Evolutionary conservation across 2,329 filamentous ascomycete genomes (phyloP).

Genomic region (Paraphaeosphaeria sporulosa): DNA sequence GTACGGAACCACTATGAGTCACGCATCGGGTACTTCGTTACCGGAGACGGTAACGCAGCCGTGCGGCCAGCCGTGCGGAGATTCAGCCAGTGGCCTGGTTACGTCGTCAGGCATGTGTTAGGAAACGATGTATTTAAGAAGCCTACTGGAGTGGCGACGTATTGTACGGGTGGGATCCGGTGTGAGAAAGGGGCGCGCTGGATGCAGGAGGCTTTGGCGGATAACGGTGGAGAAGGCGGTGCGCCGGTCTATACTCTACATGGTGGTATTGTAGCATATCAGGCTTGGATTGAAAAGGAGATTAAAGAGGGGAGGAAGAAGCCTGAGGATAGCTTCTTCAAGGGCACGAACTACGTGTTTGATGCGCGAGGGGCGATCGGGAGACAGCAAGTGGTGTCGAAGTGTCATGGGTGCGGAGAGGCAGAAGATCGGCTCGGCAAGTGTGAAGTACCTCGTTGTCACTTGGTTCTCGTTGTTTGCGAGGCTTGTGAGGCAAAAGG

Average conservation of each 20-base stretch:
- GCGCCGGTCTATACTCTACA: conserved; percentile 28
- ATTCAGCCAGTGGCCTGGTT: conserved; percentile 36
- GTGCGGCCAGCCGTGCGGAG: conserved; percentile 28
- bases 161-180: conserved; percentile 34
- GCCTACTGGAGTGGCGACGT: conserved; percentile 26
- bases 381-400: conserved; percentile 19
- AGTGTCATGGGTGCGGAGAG: conserved; percentile 26
- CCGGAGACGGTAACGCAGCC: conserved; percentile 23
- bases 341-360: conserved; percentile 35
- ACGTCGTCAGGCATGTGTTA: conserved; percentile 27
- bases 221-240: conserved; percentile 7
- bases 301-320: conserved; percentile 25
- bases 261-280: conserved; percentile 34
- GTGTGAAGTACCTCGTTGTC: conserved; percentile 25
- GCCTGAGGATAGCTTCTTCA: conserved; percentile 30
- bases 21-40: conserved; percentile 34
- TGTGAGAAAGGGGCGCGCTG: conserved; percentile 37
- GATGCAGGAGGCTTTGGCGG: conserved; percentile 30
- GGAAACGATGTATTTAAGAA: conserved; percentile 22
- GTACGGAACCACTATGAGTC: conserved; percentile 37
- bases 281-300: conserved; percentile 32
- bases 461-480: conserved; percentile 32
- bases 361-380: conserved; percentile 33
- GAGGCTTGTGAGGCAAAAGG: conserved; percentile 21
- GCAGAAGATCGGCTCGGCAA: conserved; percentile 27